These are phyloP conservation scores for Streptanthus diversifolius DNA, from an alignment of 345 rosid genomes.

Conservation along the genomic window DNA sequence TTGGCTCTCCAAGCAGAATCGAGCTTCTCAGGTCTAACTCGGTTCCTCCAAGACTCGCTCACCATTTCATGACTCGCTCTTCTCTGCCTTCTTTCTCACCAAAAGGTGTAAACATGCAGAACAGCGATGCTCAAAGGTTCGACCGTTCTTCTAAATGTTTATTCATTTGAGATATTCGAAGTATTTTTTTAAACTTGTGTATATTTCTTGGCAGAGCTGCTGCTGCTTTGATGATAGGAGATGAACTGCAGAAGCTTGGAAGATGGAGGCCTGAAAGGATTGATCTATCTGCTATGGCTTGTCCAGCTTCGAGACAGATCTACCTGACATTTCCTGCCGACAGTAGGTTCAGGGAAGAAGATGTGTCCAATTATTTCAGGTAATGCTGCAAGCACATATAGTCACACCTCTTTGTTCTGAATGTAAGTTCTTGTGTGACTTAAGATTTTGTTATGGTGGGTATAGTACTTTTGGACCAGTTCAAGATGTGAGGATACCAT, in stretches of 20 bases:
- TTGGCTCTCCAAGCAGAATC: slow-evolving; percentile 74
- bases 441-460: slow-evolving; percentile 16
- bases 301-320: slow-evolving; percentile 94
- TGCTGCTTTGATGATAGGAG: slow-evolving; percentile 69
- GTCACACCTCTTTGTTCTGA: background rate
- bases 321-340: slow-evolving; percentile 96
- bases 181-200: background rate
- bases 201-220: slow-evolving; percentile 43
- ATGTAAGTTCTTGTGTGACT: slow-evolving; percentile 6
- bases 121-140: slow-evolving; percentile 64
- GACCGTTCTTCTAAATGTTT: background rate
- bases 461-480: slow-evolving; percentile 82
- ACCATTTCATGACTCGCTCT: slow-evolving; percentile 55
- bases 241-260: slow-evolving; percentile 61
- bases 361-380: slow-evolving; percentile 90
- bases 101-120: slow-evolving; percentile 56
- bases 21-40: slow-evolving; percentile 87
- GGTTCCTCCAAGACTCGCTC: slow-evolving; percentile 58
- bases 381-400: slow-evolving; percentile 13
- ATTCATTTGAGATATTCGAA: background rate
- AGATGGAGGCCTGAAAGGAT: slow-evolving; percentile 77
- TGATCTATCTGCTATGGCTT: slow-evolving; percentile 54
- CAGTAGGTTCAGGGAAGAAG: slow-evolving; percentile 89
- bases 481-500: slow-evolving; percentile 94
- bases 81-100: slow-evolving; percentile 70